Evolutionary conservation across 306 rosid genomes (phyloP), one percentile per base, ranked within the genome.

Genomic region (Leucaena leucocephala): DNA sequence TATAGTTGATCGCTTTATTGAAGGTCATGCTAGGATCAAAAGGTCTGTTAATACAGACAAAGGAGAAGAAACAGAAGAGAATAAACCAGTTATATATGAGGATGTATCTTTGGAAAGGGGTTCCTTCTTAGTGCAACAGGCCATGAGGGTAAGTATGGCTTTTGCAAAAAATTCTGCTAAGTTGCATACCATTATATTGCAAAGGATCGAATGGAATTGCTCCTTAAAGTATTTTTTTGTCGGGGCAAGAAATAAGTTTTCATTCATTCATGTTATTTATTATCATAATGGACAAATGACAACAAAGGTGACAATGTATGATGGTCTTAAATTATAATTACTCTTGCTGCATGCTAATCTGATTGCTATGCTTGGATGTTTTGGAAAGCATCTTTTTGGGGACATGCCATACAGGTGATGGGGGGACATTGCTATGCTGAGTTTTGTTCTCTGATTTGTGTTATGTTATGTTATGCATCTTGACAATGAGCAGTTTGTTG

Each of bases 41-140:
- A 80, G 97, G 86, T 79, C 98, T 78, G 76, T 87, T 70, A 88
- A 73, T 84, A 77, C 81, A 76, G 89, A 75, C 77, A 86, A 86
- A 75, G 87, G 81, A 36, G 97, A 86, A 78, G 86, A 62, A 77
- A 85, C 74, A 34, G 65, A 82, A 38, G 95, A 89, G 80, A 89
- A 81, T 80, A 85, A 88, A 79, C 84, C 81, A 16, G 91, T 95
- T 19, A 77, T 87, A 71, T 95, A 95, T 74, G 99, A 93, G 85
- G 99, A 95, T 39, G 92, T 95, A 80, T 95, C 98, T 82, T 77
- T 95, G 88, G 98, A 95, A 85, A 92, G 99, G 81, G 98, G 98
- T 72, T 89, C 99, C 79, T 95, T 95, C 89, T 88, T 95, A 85
- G 93, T 95, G 69, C 98, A 95, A 76, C 99, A 95, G 63, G 98